These are phyloP conservation scores for Aspergillus avenaceus DNA, from an alignment of 495 filamentous ascomycete genomes.

Conservation along the genomic window DNA sequence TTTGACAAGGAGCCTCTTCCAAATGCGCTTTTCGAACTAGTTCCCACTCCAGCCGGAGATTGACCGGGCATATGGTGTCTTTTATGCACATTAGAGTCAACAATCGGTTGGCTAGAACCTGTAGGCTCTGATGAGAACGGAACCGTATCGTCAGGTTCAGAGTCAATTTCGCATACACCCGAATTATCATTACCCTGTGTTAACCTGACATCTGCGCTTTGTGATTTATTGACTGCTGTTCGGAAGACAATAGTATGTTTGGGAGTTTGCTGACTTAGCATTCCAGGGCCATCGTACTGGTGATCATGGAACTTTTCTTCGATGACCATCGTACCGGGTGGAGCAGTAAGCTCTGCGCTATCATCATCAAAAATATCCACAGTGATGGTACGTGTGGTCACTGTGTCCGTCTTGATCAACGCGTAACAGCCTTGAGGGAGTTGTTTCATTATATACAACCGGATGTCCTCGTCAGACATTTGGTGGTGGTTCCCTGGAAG, in stretches of 20 bases:
- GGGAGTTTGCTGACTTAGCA: slow-evolving; percentile 20
- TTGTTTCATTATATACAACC: slow-evolving; percentile 42
- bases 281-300: slow-evolving; percentile 17
- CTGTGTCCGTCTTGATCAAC: slow-evolving; percentile 60
- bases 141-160: neutral
- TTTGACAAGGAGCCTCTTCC: slow-evolving; percentile 29
- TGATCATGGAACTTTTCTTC: slow-evolving; percentile 50
- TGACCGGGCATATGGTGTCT: neutral
- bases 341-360: slow-evolving; percentile 55
- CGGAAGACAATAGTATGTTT: slow-evolving; percentile 43
- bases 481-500: slow-evolving; percentile 30
- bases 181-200: slow-evolving; percentile 7
- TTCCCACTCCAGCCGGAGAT: neutral
- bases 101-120: too few relatives aligned
- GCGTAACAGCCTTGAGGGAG: slow-evolving; percentile 45
- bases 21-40: slow-evolving; percentile 12
- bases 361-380: slow-evolving; percentile 65
- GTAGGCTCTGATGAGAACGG: neutral
- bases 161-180: neutral
- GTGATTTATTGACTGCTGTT: slow-evolving; percentile 41
- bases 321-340: slow-evolving; percentile 63
- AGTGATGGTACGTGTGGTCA: slow-evolving; percentile 66
- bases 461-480: slow-evolving; percentile 42
- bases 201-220: slow-evolving; percentile 36
- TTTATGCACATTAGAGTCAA: neutral